These are phyloP conservation scores for Myxozyma kluyveri DNA, from an alignment of 805 yeast genomes.

Conservation along the genomic window DNA sequence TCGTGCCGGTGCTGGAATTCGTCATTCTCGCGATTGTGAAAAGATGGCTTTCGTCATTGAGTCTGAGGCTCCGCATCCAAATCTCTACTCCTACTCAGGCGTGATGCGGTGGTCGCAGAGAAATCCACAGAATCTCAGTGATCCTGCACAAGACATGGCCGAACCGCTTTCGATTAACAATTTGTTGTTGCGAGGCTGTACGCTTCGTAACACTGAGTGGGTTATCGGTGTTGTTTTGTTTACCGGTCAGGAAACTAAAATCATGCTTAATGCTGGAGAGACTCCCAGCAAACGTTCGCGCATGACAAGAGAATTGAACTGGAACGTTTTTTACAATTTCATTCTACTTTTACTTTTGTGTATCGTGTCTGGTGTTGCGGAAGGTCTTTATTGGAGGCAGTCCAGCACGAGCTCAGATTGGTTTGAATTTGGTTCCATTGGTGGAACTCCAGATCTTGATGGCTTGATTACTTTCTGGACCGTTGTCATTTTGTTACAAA, in stretches of 20 bases:
- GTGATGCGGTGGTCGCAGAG: constrained; percentile 51
- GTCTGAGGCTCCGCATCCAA: constrained; percentile 69
- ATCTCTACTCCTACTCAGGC: constrained; percentile 65
- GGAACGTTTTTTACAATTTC: constrained; percentile 62
- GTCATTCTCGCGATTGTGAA: constrained; percentile 58
- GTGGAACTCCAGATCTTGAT: constrained; percentile 57
- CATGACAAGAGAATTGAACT: constrained; percentile 63
- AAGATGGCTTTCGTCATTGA: constrained; percentile 59
- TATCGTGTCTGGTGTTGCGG: constrained; percentile 65
- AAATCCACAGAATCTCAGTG: constrained; percentile 38
- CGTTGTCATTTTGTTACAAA: constrained; percentile 68
- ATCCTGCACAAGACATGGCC: constrained; percentile 32
- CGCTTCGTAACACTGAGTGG: constrained; percentile 74
- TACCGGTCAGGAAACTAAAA: constrained; percentile 73
- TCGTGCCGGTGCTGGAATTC: constrained; percentile 52
- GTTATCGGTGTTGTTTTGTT: constrained; percentile 69
- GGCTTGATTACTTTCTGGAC: constrained; percentile 72
- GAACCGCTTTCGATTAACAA: constrained; percentile 66
- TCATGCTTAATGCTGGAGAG: constrained; percentile 72
- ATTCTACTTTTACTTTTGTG: constrained; percentile 59
- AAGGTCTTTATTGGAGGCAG: constrained; percentile 59
- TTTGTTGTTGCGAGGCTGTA: constrained; percentile 66
- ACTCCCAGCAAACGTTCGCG: constrained; percentile 72
- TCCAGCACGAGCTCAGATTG: constrained; percentile 47
- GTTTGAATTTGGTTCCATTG: constrained; percentile 63